Evolutionary conservation across 805 yeast species (phyloP).

Genomic region (Pichia deserticola): DNA sequence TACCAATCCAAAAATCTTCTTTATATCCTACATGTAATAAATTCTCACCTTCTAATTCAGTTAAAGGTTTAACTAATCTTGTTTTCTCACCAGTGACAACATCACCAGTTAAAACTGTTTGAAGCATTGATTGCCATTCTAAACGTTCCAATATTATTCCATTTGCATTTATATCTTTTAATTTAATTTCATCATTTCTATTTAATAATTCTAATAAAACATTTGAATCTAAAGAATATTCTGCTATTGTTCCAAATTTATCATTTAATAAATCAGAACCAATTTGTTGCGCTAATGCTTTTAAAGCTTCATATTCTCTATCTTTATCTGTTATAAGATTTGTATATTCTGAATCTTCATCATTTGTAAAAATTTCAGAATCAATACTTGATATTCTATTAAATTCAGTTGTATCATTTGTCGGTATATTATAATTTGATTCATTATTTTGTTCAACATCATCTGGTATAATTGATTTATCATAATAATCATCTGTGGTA

Average conservation of each 20-base stretch:
- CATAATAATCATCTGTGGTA: slow-evolving; percentile 44
- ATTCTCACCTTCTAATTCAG: slow-evolving; percentile 36
- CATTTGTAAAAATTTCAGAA: slow-evolving; percentile 7
- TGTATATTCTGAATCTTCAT: slow-evolving; percentile 5
- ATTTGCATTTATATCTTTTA: slow-evolving; percentile 23
- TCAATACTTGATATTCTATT: slow-evolving; percentile 1
- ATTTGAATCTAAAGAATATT: slow-evolving; percentile 30
- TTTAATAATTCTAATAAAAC: slow-evolving; percentile 26
- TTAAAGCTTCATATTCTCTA: slow-evolving; percentile 25
- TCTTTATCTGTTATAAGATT: slow-evolving; percentile 11
- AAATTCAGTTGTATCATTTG: slow-evolving; percentile 19
- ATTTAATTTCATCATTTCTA: slow-evolving; percentile 30
- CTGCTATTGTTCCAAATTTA: slow-evolving; percentile 29
- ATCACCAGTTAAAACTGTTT: slow-evolving; percentile 88
- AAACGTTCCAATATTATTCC: slow-evolving; percentile 57
- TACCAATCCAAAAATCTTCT: slow-evolving; percentile 80
- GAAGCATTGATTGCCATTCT: slow-evolving; percentile 94
- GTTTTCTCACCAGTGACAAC: slow-evolving; percentile 88
- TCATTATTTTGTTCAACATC: slow-evolving; percentile 27
- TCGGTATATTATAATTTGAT: slow-evolving; percentile 16
- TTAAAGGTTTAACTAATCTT: slow-evolving; percentile 48
- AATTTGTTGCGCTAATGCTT: slow-evolving; percentile 25
- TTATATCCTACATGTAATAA: slow-evolving; percentile 48
- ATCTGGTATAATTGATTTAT: slow-evolving; percentile 36
- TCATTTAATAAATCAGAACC: slow-evolving; percentile 23